Evolutionary conservation across 805 yeast genomes (phyloP), one percentile per base, ranked within the genome.

Genomic region (Candida hungchunana): DNA sequence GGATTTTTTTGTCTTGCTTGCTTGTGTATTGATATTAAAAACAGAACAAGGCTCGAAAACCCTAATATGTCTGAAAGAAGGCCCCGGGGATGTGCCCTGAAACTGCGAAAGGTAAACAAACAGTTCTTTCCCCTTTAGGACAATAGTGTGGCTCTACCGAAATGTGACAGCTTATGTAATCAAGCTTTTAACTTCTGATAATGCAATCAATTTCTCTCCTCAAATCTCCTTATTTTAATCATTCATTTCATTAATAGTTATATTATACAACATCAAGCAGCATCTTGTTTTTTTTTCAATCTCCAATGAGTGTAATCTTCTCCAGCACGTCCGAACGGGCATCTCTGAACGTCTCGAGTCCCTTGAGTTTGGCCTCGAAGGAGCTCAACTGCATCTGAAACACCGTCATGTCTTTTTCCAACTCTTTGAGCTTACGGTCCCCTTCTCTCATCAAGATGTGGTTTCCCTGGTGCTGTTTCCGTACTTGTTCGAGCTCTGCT

Each of bases 271-370:
- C n/a, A n/a, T n/a, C n/a, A n/a, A n/a, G n/a, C n/a, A n/a, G n/a
- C 30, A 10, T 13, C 30, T 17, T 27, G n/a, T 14, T 14, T 19
- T 24, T 12, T 11, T 7, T 4, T 36, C 31, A 37, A 14, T 43
- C 46, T 7, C 44, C 48, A 7, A 44, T 22, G 1, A 44, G 40
- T 5, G 48, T 44, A 16, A 44, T 44, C 31, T 41, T 41, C 27
- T 44, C 40, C n/a, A 44, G 29, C 8, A 44, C 43, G 19, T 38
- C 45, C 17, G 35, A 24, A 21, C 48, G 42, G 7, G 44, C 39
- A 16, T 22, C 18, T 15, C 31, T 36, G 31, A 37, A 44, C 6
- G 48, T 38, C 29, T 40, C 45, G 11, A 40, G 39, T 2, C 45
- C 48, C 4, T 34, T 38, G 14, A 44, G 19, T 18, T 37, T 34